Evolutionary conservation across 2,329 filamentous ascomycete species (phyloP), one percentile per base, ranked within the genome.

Genomic region (Ilyonectria sp.): DNA sequence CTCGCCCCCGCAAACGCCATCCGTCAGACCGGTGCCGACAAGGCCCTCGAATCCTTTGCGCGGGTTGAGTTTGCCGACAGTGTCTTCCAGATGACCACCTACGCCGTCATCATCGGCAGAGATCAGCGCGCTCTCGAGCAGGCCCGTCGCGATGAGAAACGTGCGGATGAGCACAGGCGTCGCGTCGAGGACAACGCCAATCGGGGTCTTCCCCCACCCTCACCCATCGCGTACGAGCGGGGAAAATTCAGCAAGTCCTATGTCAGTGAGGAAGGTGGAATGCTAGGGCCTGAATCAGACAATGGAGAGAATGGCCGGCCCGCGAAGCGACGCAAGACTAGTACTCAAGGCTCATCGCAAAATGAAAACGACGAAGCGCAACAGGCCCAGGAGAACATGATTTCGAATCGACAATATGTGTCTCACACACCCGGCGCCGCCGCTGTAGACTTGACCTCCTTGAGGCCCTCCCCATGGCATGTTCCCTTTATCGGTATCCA

Each of bases 61-160:
- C 83, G 85, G 59, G 83, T 95, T 68, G 88, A 91, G 74, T 94
- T 95, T 77, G 86, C 88, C 71, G 93, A 95, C 82, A 92, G 92
- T 76, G 87, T 90, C 63, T 94, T 93, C 78, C 92, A 93, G 80
- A 92, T 95, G 90, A 93, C 90, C 58, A 94, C 92, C 1, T 91
- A 91, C 73, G 86, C 89, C 59, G 87, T 94, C 72, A 88, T 93
- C 63, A 89, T 95, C 31, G 92, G 92, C 61, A 90, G 93, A 68
- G 92, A 94, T 79, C 86, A 90, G 74, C 82, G 85, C 59, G 90
- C 90, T 10, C 80, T 89, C 70, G 81, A 85, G 61, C 85, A 88
- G 71, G 89, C 88, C 23, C 83, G 85, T 50, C 82, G 82, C 62
- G 85, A 89, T 65, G 85, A 87, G 75, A 85, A 81, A 67, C 82